Conservation (phyloP, 495 filamentous ascomycete genomes). For the Tirmania nivea region DNA sequence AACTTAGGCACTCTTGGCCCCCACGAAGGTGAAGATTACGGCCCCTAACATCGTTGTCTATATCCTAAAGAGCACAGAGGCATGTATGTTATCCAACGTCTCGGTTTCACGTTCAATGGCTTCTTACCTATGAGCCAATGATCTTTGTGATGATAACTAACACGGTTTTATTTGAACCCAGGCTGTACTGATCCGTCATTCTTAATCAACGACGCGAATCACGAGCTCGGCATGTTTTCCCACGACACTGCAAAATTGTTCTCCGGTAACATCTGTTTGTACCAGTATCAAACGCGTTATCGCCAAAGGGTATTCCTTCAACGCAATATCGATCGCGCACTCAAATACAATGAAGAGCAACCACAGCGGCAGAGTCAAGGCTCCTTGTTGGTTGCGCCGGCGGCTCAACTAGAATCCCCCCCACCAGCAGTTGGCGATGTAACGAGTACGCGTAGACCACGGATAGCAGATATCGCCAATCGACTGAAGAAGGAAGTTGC, state of each 20-base stretch:
- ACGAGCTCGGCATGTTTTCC: neutral
- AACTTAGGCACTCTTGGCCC: too few species aligned
- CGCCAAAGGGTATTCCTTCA: constrained; percentile 10
- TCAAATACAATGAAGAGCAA: constrained; percentile 6
- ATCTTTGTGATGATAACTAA: too few species aligned
- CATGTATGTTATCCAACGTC: too few species aligned
- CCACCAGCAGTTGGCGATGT: constrained; percentile 5
- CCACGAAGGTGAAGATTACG: too few species aligned
- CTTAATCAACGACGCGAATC: neutral
- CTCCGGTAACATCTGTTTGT: constrained; percentile 14
- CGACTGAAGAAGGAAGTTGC: constrained; percentile 12
- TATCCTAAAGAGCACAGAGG: too few species aligned
- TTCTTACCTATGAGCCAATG: too few species aligned
- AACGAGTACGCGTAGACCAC: constrained; percentile 5
- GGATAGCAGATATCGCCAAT: constrained; percentile 8
- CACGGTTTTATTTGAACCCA: too few species aligned
- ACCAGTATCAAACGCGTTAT: constrained; percentile 10
- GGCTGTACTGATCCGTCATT: neutral
- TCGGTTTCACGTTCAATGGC: too few species aligned
- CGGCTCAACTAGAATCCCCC: neutral
- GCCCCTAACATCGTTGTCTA: too few species aligned
- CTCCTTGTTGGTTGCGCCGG: neutral
- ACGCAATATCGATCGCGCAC: constrained; percentile 13
- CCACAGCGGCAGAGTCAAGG: neutral
- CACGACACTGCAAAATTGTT: constrained; percentile 4